A percentile compares a stretch with the other conserved stretches of the same genome.
These are phyloP conservation scores for Drechslerella coelobrocha DNA, from an alignment of 2,329 filamentous ascomycete genomes.

Conservation along the genomic window DNA sequence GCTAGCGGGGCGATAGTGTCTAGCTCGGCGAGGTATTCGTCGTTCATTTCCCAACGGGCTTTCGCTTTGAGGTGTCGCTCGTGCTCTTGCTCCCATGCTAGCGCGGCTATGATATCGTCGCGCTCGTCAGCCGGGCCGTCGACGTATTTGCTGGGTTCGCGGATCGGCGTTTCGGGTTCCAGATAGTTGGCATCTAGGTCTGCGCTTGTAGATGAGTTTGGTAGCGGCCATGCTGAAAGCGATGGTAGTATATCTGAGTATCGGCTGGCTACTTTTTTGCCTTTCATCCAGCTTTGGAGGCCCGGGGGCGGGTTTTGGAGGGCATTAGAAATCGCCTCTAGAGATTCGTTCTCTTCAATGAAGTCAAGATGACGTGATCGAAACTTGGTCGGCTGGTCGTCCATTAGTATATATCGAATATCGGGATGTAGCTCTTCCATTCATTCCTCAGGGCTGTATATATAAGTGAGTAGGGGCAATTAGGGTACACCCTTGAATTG, in stretches of 20 bases:
- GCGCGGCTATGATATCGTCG: conserved; percentile 29
- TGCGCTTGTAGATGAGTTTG: not conserved
- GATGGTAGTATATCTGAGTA: no score
- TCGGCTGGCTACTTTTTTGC: conserved; percentile 2
- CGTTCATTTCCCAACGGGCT: conserved; percentile 28
- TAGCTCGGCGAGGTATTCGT: conserved; percentile 29
- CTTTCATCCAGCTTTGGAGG: not conserved
- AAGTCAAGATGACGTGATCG: conserved; percentile 9
- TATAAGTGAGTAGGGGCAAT: no score
- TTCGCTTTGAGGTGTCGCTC: conserved; percentile 28
- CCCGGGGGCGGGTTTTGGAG: not conserved
- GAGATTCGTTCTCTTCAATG: conserved; percentile 6
- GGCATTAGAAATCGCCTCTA: not conserved
- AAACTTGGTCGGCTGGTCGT: not conserved
- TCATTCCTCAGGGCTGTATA: not conserved
- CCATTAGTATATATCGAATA: not conserved
- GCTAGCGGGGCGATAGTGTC: conserved; percentile 17
- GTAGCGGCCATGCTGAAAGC: not conserved
- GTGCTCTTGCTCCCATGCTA: conserved; percentile 19
- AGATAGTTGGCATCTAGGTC: no score
- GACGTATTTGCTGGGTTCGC: conserved; percentile 16
- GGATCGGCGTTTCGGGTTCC: not conserved
- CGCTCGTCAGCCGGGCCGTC: conserved; percentile 22
- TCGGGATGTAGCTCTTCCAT: not conserved
- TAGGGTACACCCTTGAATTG: no score